Base-by-base conservation (phyloP, 768 basidiomycete genomes). In the Phylloporus sp. region DNA sequence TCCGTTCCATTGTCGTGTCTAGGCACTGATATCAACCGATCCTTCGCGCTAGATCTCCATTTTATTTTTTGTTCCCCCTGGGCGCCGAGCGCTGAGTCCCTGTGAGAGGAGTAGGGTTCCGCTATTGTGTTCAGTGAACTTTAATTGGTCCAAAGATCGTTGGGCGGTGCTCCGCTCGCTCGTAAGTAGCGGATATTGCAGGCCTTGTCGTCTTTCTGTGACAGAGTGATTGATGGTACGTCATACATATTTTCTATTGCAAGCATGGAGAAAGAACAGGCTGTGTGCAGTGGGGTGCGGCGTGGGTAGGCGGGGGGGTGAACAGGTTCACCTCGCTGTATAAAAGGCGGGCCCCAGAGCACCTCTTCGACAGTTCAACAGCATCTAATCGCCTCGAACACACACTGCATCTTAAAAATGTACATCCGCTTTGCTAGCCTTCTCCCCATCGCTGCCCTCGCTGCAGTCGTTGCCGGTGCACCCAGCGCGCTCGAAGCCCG, bases 371-470 rank as follows among this genome's bases (percentile, higher is more conserved):
- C n/a, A n/a, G n/a, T n/a, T n/a, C n/a, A n/a, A n/a, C n/a, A n/a
- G n/a, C n/a, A n/a, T n/a, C n/a, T n/a, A n/a, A n/a, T n/a, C n/a
- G n/a, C n/a, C n/a, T n/a, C n/a, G n/a, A 40, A 24, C 12, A 11
- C 27, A 29, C 27, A 32, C 24, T 23, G 34, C 27, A 9, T 9
- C 18, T n/a, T 11, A 41, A 5, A 46, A 23, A 38, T 38, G 36
- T 38, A 5, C 36, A 12, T 34, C 18, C 55, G 42, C 45, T 16
- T 55, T 18, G 6, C 36, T 29, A 12, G 41, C 22, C n/a, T 60
- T 22, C 26, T 60, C 18, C 24, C 55, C 31, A 4, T 60, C 28
- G 59, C 39, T 38, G 54, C 54, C 5, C 48, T 60, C 39, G 49
- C 9, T 11, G 52, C 43, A 15, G 27, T 47, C 4, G 59, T 28